phyloP scores from a whole-genome alignment of 129 eudicot genomes.

The Silybum marianum region DNA sequence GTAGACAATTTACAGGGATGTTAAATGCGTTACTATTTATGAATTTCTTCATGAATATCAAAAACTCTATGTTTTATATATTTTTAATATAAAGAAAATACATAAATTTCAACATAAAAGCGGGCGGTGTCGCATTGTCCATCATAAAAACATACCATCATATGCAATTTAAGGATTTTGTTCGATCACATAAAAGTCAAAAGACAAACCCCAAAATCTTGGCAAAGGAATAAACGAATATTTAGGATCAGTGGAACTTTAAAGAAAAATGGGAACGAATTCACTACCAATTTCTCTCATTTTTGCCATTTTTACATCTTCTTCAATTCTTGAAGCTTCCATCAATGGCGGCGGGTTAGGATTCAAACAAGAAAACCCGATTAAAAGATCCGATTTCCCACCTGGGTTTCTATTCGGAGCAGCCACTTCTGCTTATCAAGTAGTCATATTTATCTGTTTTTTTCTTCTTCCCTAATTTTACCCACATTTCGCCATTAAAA shows the following conservation, averaged over 20 bases:
- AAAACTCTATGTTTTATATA: no score
- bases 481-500: neutral
- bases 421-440: conserved; percentile 92
- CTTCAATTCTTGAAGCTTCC: conserved; percentile 23
- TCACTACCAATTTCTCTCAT: neutral
- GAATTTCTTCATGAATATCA: no score
- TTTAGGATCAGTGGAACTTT: no score
- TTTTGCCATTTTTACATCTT: conserved; percentile 18
- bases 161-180: no score
- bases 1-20: no score
- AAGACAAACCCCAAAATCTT: no score
- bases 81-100: no score
- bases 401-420: conserved; percentile 77
- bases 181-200: neutral
- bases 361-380: conserved; percentile 14
- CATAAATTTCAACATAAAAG: no score
- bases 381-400: conserved; percentile 65
- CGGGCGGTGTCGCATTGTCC: no score
- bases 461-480: neutral
- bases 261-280: conserved; percentile 10
- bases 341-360: conserved; percentile 23
- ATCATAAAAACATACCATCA: no score
- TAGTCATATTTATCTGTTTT: conserved; percentile 11
- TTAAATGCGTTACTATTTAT: no score
- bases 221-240: no score